Evolutionary conservation across 495 filamentous ascomycete genomes (phyloP).

Genomic region (Podospora bellae-mahoneyi): DNA sequence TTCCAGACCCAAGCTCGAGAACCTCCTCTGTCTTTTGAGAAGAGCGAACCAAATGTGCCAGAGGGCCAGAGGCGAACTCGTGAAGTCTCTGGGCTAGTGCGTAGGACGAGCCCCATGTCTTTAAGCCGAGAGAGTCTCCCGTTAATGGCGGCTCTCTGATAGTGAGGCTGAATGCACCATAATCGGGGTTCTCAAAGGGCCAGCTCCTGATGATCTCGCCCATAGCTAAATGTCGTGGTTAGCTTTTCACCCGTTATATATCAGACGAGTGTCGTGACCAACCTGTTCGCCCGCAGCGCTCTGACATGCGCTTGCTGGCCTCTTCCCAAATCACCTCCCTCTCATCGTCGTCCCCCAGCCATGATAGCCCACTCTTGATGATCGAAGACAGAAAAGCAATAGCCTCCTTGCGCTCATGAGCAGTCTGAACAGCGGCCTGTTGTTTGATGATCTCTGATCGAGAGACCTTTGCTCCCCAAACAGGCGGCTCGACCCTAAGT

Average conservation of each 20-base stretch:
- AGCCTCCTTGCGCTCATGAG: slow-evolving; percentile 39
- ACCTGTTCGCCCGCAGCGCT: slow-evolving; percentile 71
- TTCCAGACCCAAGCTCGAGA: slow-evolving; percentile 64
- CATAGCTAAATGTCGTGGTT: slow-evolving; percentile 56
- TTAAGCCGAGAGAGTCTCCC: slow-evolving; percentile 81
- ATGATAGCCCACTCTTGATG: slow-evolving; percentile 67
- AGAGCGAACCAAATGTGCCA: slow-evolving; percentile 38
- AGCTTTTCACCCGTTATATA: not conserved
- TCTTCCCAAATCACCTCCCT: slow-evolving; percentile 75
- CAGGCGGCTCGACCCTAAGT: slow-evolving; percentile 40
- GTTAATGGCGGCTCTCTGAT: slow-evolving; percentile 86
- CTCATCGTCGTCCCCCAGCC: slow-evolving; percentile 69
- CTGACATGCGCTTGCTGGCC: slow-evolving; percentile 71
- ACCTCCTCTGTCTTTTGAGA: slow-evolving; percentile 26
- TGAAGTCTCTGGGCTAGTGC: slow-evolving; percentile 74
- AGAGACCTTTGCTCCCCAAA: slow-evolving; percentile 37
- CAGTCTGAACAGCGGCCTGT: slow-evolving; percentile 19
- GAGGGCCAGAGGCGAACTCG: slow-evolving; percentile 33
- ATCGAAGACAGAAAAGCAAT: slow-evolving; percentile 69
- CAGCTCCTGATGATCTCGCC: slow-evolving; percentile 73
- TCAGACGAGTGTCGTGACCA: slow-evolving; percentile 11
- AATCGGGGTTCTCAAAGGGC: slow-evolving; percentile 46
- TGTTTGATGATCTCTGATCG: slow-evolving; percentile 33
- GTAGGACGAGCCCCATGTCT: slow-evolving; percentile 89
- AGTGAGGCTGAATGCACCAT: slow-evolving; percentile 51